Conservation (phyloP, 352 stramenopile species). For the Globisporangium uncinulatum region DNA sequence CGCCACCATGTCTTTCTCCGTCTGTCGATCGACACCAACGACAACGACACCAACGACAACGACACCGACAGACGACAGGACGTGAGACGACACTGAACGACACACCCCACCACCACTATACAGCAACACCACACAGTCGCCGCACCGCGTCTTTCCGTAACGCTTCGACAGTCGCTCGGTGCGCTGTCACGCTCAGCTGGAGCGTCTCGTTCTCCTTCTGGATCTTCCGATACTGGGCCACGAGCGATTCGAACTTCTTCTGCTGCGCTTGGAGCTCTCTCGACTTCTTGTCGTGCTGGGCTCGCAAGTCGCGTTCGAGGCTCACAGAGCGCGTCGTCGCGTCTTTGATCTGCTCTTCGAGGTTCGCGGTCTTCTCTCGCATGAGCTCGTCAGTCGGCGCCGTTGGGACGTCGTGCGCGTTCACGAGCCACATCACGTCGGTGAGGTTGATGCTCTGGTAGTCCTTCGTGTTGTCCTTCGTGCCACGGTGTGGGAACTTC, state of each 20-base stretch:
- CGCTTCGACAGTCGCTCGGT: constrained; percentile 62
- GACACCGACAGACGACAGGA: no score
- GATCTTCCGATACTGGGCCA: constrained; percentile 79
- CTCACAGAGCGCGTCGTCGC: constrained; percentile 60
- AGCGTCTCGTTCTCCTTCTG: constrained; percentile 77
- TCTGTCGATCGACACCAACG: constrained; percentile 50
- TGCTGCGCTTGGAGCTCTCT: constrained; percentile 66
- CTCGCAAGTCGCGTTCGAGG: constrained; percentile 65
- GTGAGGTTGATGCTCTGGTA: constrained; percentile 84
- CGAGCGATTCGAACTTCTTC: constrained; percentile 75
- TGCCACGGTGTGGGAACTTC: constrained; percentile 74
- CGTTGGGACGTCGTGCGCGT: constrained; percentile 60
- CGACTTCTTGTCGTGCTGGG: constrained; percentile 70
- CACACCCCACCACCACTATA: not conserved
- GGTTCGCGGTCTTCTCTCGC: constrained; percentile 82
- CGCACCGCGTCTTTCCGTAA: constrained; percentile 79
- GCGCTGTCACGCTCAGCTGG: constrained; percentile 52
- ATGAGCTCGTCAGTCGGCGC: constrained; percentile 80
- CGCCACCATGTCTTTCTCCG: constrained; percentile 83
- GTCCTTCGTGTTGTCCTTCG: constrained; percentile 87
- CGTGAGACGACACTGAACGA: not conserved
- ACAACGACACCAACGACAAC: not conserved
- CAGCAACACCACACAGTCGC: not conserved
- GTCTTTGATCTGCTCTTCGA: constrained; percentile 88
- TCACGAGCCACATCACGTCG: constrained; percentile 83